phyloP scores from a whole-genome alignment of 2,329 filamentous ascomycete species.

The Pleoardoris graminearum region DNA sequence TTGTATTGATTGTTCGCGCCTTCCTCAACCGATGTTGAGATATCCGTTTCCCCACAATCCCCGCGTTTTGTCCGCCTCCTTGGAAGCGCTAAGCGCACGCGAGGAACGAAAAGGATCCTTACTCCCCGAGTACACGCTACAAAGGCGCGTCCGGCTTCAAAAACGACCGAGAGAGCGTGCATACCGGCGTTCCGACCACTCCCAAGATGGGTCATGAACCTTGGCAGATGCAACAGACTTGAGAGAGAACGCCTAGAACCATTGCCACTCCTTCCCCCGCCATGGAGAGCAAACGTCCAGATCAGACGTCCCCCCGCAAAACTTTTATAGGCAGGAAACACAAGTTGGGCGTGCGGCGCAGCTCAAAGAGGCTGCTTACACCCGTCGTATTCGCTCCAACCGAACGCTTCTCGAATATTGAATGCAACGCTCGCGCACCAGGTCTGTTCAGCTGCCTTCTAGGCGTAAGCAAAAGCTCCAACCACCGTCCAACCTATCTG shows the following conservation, averaged over 20 bases:
- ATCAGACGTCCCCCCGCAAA: not conserved
- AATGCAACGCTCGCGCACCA: conserved; percentile 4
- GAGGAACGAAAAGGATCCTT: no score
- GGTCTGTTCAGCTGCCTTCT: not conserved
- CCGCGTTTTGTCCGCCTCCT: not conserved
- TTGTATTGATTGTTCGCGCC: not conserved
- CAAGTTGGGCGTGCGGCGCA: not conserved
- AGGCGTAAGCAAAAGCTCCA: not conserved
- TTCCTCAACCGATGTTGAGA: conserved; percentile 5
- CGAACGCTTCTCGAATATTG: not conserved
- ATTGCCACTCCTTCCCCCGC: not conserved
- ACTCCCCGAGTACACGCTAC: no score
- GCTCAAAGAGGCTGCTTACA: conserved; percentile 2
- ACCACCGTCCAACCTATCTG: not conserved
- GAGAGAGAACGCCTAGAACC: no score
- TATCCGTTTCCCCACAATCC: conserved; percentile 1
- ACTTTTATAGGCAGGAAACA: not conserved
- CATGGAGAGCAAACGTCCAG: not conserved
- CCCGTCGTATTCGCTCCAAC: not conserved
- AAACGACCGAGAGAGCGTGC: no score
- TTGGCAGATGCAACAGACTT: no score
- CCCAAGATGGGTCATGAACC: no score
- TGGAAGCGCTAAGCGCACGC: not conserved
- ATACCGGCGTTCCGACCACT: no score
- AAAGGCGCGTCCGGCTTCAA: no score